phyloP scores from a whole-genome alignment of 768 basidiomycete species.

The Austroboletus eburneus region DNA sequence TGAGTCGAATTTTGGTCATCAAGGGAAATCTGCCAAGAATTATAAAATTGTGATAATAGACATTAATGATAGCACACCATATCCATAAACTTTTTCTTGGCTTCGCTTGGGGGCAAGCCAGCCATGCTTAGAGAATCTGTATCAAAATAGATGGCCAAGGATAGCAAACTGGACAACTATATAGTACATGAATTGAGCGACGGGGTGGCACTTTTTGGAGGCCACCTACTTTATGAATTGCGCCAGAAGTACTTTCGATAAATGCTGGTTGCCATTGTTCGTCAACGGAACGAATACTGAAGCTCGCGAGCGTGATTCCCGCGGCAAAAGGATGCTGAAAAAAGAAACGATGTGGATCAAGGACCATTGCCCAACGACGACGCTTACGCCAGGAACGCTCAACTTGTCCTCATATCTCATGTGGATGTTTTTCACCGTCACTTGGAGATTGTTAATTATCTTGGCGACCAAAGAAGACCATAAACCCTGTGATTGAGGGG shows the following conservation, averaged over 20 bases:
- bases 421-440: constrained; percentile 94
- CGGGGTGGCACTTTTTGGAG: background rate
- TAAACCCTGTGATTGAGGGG: constrained; percentile 79
- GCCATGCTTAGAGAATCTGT: constrained; percentile 84
- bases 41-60: constrained; percentile 3
- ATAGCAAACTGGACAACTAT: constrained; percentile 81
- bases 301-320: constrained; percentile 83
- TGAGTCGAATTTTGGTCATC: constrained; percentile 47
- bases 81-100: constrained; percentile 65
- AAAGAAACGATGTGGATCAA: background rate
- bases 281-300: constrained; percentile 87
- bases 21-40: constrained; percentile 44
- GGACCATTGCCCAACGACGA: background rate
- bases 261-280: constrained; percentile 86
- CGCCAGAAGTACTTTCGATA: constrained; percentile 82
- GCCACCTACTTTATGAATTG: constrained; percentile 76
- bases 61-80: constrained; percentile 45
- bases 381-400: constrained; percentile 84
- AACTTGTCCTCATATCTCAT: constrained; percentile 93
- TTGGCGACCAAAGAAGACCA: constrained; percentile 80
- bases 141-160: constrained; percentile 90
- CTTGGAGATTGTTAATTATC: constrained; percentile 93
- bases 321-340: constrained; percentile 96
- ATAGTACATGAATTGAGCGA: constrained; percentile 6
- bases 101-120: constrained; percentile 59